These are phyloP conservation scores for Globisporangium paroecandrum DNA, from an alignment of 352 stramenopile species.

Conservation along the genomic window DNA sequence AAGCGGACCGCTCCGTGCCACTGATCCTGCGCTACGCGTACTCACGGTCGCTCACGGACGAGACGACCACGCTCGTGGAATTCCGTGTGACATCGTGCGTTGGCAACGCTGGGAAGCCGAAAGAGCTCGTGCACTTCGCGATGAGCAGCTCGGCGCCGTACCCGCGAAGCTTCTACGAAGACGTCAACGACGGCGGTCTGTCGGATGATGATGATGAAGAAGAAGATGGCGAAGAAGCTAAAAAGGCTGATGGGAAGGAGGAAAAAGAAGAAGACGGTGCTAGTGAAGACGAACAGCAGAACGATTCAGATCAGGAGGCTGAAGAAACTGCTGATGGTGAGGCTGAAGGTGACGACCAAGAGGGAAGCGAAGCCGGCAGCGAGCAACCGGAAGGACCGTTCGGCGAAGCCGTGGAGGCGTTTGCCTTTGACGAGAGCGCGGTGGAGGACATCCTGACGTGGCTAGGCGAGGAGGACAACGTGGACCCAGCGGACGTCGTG, in stretches of 20 bases:
- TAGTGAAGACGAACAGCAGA: conserved; percentile 22
- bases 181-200: conserved; percentile 27
- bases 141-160: conserved; percentile 51
- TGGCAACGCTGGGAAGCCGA: conserved; percentile 31
- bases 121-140: conserved; percentile 60
- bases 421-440: conserved; percentile 50
- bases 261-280: conserved; percentile 27
- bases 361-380: background rate
- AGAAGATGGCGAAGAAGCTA: conserved; percentile 20
- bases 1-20: conserved; percentile 17
- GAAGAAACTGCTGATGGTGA: conserved; percentile 17
- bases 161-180: conserved; percentile 73
- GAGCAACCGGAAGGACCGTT: conserved; percentile 27
- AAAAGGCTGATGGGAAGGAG: conserved; percentile 8
- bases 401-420: conserved; percentile 50
- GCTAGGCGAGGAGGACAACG: conserved; percentile 37
- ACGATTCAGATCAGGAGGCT: background rate
- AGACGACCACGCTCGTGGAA: conserved; percentile 46
- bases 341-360: background rate
- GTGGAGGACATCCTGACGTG: conserved; percentile 46
- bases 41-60: conserved; percentile 28
- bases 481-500: conserved; percentile 58
- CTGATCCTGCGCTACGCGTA: conserved; percentile 54
- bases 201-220: conserved; percentile 29
- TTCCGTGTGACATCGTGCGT: conserved; percentile 43